Evolutionary conservation across 805 yeast species (phyloP).

Genomic region (Zygosaccharomyces siamensis): DNA sequence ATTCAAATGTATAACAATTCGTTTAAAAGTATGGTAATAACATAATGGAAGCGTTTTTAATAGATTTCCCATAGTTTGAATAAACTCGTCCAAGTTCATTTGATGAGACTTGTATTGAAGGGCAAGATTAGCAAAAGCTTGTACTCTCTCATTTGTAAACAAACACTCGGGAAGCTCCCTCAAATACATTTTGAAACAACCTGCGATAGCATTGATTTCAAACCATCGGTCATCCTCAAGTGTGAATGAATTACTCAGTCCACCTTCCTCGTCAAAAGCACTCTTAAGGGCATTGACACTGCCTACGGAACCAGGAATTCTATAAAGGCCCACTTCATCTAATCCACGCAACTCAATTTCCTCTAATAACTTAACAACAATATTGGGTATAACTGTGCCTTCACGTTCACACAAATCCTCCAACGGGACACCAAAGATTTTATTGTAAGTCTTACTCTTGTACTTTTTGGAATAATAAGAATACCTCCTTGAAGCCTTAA

Average conservation of each 20-base stretch:
- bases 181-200: conserved; percentile 76
- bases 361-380: conserved; percentile 59
- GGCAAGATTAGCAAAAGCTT: conserved; percentile 44
- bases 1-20: conserved; percentile 64
- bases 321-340: conserved; percentile 85
- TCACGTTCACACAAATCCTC: conserved; percentile 72
- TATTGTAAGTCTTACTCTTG: conserved; percentile 39
- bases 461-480: conserved; percentile 40
- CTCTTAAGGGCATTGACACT: conserved; percentile 49
- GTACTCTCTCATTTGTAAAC: conserved; percentile 62
- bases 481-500: conserved; percentile 39
- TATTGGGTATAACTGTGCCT: conserved; percentile 52
- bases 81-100: conserved; percentile 26
- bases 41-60: conserved; percentile 51
- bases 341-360: conserved; percentile 85
- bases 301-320: conserved; percentile 63
- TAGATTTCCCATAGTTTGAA: conserved; percentile 24
- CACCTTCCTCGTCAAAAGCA: conserved; percentile 48
- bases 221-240: conserved; percentile 56
- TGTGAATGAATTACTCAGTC: conserved; percentile 40
- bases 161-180: conserved; percentile 86
- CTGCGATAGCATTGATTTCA: conserved; percentile 83
- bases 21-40: conserved; percentile 63
- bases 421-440: conserved; percentile 85
- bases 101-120: conserved; percentile 20